phyloP scores from a whole-genome alignment of 2,329 filamentous ascomycete genomes.

The Neonectria punicea region DNA sequence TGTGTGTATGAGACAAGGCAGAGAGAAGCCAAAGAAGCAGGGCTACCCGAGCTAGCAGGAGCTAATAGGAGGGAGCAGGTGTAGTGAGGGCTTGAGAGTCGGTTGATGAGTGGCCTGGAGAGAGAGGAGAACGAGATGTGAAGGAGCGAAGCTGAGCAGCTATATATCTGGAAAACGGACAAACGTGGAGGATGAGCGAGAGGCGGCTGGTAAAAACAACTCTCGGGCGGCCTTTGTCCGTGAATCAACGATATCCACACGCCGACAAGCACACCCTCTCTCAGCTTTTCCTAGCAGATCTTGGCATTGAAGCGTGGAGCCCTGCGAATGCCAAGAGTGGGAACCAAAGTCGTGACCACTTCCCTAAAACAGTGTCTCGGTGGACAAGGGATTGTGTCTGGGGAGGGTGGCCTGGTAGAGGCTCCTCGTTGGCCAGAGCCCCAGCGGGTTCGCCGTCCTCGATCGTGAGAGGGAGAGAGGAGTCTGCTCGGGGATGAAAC shows the following conservation, averaged over 20 bases:
- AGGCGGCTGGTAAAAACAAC: background rate
- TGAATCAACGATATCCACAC: background rate
- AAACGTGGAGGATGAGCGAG: background rate
- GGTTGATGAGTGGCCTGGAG: conserved; percentile 22
- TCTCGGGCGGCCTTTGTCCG: background rate
- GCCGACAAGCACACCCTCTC: background rate
- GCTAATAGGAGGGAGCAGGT: background rate
- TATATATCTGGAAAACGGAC: conserved; percentile 26
- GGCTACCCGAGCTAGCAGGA: background rate
- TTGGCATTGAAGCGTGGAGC: conserved; percentile 23
- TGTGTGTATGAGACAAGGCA: too few relatives aligned
- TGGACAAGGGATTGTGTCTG: conserved; percentile 13
- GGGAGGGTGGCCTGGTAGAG: background rate
- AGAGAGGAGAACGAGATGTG: background rate
- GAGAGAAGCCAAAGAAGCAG: background rate
- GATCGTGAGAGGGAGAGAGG: background rate
- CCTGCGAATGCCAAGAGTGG: conserved; percentile 32
- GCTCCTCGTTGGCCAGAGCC: background rate
- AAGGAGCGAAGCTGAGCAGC: conserved; percentile 13
- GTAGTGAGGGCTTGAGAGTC: background rate
- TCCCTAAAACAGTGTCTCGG: conserved; percentile 22
- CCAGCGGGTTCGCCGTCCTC: background rate
- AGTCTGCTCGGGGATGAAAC: background rate
- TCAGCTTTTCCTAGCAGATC: background rate
- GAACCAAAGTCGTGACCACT: conserved; percentile 29